Evolutionary conservation across 2,329 filamentous ascomycete species (phyloP).

Genomic region (Colletotrichum viniferum): DNA sequence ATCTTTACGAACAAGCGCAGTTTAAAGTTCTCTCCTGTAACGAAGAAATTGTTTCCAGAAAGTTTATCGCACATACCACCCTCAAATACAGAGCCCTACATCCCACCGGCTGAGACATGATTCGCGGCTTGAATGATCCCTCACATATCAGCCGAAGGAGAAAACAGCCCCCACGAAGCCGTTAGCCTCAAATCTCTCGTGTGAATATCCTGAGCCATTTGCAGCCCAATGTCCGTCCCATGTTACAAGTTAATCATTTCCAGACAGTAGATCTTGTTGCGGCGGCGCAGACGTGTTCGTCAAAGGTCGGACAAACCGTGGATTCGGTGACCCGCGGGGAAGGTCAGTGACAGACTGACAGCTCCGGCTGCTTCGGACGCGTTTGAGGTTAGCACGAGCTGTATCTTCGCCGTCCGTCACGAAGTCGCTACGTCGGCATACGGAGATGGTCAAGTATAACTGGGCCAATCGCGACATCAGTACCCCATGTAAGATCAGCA

Average conservation of each 20-base stretch:
- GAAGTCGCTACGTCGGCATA: background rate
- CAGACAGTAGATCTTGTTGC: background rate
- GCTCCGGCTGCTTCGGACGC: background rate
- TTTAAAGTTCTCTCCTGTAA: constrained; percentile 12
- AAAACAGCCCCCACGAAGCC: background rate
- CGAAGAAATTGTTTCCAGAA: background rate
- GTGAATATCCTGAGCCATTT: background rate
- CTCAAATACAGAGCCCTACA: background rate
- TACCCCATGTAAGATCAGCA: rapidly evolving
- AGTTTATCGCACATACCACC: background rate
- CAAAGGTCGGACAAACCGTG: background rate
- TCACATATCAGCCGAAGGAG: background rate
- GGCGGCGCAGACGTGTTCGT: background rate
- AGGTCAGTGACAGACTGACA: background rate
- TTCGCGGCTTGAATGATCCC: background rate
- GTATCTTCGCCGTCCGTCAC: background rate
- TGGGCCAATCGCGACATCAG: background rate
- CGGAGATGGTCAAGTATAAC: background rate
- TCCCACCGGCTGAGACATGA: background rate
- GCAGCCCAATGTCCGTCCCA: background rate
- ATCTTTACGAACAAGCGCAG: background rate
- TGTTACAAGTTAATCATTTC: background rate
- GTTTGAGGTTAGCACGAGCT: background rate
- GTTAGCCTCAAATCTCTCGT: background rate
- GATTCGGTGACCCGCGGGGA: background rate